These are phyloP conservation scores for Tillandsia leiboldiana DNA, from an alignment of 176 grass and related monocot species.

Conservation along the genomic window DNA sequence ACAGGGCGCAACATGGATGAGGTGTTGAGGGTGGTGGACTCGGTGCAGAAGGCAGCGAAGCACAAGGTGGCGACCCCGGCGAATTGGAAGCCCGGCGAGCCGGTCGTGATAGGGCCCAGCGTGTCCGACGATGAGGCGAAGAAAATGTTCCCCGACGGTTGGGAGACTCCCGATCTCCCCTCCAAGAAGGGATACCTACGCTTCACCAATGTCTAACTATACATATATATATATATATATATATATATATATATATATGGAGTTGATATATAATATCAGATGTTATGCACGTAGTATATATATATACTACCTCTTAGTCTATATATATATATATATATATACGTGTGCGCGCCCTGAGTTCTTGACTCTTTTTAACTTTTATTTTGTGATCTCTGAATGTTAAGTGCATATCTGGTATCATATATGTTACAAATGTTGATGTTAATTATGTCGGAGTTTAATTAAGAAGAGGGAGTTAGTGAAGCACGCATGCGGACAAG, in stretches of 20 bases:
- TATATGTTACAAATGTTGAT: no score
- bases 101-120: constrained; percentile 44
- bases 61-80: constrained; percentile 67
- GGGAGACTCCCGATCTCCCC: constrained; percentile 47
- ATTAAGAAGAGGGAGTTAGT: no score
- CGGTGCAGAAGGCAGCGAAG: constrained; percentile 49
- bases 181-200: constrained; percentile 70
- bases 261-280: not conserved
- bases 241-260: no score
- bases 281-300: no score
- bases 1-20: constrained; percentile 87
- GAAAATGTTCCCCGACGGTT: constrained; percentile 45
- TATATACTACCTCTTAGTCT: no score
- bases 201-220: constrained; percentile 52
- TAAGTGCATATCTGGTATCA: no score
- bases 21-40: constrained; percentile 60
- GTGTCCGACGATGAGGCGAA: constrained; percentile 76
- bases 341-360: no score
- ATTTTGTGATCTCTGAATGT: no score
- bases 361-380: no score
- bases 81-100: constrained; percentile 68
- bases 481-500: no score
- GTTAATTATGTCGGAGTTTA: no score
- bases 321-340: no score
- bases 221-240: not conserved